These are phyloP conservation scores for Protomyces arabidopsidicola DNA, from an alignment of 1,139 yeast species.

Conservation along the genomic window DNA sequence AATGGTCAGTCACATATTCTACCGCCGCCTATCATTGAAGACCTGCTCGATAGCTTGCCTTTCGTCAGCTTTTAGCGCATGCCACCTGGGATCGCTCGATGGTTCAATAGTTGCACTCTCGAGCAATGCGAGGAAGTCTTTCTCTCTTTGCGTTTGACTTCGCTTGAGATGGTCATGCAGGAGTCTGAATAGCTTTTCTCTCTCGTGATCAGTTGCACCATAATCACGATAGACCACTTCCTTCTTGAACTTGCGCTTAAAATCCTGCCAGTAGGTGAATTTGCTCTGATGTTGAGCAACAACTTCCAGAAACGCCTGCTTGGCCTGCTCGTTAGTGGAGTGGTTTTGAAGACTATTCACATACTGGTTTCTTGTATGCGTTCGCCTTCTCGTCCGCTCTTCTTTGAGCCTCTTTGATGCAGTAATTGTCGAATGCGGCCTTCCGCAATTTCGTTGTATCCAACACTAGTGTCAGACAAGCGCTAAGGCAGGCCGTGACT, in stretches of 20 bases:
- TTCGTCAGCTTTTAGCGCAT: background rate
- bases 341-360: background rate
- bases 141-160: background rate
- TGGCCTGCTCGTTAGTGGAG: conserved; percentile 32
- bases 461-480: conserved; percentile 31
- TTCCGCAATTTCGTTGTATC: conserved; percentile 42
- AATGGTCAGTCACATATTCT: too few relatives aligned
- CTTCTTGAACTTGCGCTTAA: conserved; percentile 44
- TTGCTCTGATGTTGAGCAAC: conserved; percentile 39
- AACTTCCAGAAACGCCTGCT: conserved; percentile 39
- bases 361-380: conserved; percentile 30
- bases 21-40: background rate
- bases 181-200: conserved; percentile 44
- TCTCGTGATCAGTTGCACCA: conserved; percentile 42
- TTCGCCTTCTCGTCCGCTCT: conserved; percentile 28
- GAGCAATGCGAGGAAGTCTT: conserved; percentile 6
- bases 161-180: conserved; percentile 32
- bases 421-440: conserved; percentile 47
- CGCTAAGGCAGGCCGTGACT: background rate
- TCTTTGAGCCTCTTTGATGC: conserved; percentile 35
- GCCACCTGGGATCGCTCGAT: background rate
- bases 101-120: background rate
- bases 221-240: conserved; percentile 38
- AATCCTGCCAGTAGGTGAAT: conserved; percentile 44
- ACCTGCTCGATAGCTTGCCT: background rate